Evolutionary conservation across 345 rosid genomes (phyloP), one percentile per base, ranked within the genome.

Genomic region (Acer negundo): DNA sequence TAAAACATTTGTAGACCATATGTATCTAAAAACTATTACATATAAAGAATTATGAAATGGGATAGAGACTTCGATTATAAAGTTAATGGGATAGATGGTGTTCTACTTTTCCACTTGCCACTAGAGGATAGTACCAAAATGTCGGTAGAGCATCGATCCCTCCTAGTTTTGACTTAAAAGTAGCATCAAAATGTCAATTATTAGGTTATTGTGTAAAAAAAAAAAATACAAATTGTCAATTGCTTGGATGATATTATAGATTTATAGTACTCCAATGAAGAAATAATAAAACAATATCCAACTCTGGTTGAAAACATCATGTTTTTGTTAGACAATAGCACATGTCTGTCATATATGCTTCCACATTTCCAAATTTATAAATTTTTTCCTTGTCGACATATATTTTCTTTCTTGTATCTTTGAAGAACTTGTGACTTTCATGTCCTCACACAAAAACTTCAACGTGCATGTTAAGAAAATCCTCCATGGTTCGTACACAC

Each of bases 131-230:
- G 17, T 26, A 24, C 15, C 17, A n/a, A 63, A 64, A 9, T 47
- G 77, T 74, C 62, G 70, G 70, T n/a, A 74, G 70, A 61, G 62
- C 13, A 10, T 2, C 7, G 24, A 6, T 53, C 44, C 53, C 47
- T 63, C 15, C 62, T 5, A 22, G 7, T 59, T 23, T 62, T 62
- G 56, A 46, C 68, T 62, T 74, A 16, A 22, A 0, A 12, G 10
- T 38, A 62, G 10, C 7, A 2, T 13, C 19, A 42, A 42, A 42
- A 7, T 42, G 46, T 42, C 46, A 42, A 42, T 42, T 42, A 11
- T 35, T 35, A 35, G 38, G 38, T 5, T 35, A 0, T 35, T 35
- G 38, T 4, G 38, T 35, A 6, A 35, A 35, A 35, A 35, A 35
- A 35, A 2, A 28, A 28, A 35, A 35, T 35, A 35, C 11, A 73